Evolutionary conservation across 1,284 basidiomycete species (phyloP).

Genomic region (Ustanciosporium gigantosporum): DNA sequence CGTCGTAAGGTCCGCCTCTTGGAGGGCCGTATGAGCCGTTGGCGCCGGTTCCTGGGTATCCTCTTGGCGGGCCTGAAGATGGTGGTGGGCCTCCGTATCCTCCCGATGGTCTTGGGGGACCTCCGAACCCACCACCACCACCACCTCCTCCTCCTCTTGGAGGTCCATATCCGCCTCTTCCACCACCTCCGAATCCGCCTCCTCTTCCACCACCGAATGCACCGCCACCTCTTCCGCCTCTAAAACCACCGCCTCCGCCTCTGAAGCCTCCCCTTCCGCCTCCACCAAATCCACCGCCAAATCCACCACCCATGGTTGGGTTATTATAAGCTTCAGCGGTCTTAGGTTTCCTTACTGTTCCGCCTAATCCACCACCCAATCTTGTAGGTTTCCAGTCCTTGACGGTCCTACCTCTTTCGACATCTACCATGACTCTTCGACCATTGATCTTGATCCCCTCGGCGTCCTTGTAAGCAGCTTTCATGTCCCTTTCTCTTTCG

Average conservation of each 20-base stretch:
- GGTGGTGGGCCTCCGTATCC: constrained; percentile 23
- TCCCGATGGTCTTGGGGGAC: constrained; percentile 8
- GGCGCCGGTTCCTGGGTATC: neutral
- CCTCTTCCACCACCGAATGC: constrained; percentile 14
- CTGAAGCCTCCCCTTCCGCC: constrained; percentile 61
- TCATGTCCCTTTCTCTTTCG: constrained; percentile 96
- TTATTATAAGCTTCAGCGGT: constrained; percentile 23
- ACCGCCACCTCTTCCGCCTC: constrained; percentile 49
- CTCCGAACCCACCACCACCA: constrained; percentile 17
- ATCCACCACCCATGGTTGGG: constrained; percentile 2
- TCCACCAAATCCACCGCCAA: constrained; percentile 13
- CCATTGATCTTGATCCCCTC: constrained; percentile 94
- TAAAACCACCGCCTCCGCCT: constrained; percentile 56
- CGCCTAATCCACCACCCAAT: constrained; percentile 91
- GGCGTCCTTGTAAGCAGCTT: constrained; percentile 97
- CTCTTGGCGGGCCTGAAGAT: constrained; percentile 3
- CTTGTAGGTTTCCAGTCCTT: constrained; percentile 97
- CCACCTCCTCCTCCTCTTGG: neutral
- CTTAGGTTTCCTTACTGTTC: constrained; percentile 67
- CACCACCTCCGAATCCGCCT: neutral
- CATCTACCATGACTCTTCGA: constrained; percentile 92
- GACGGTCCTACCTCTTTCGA: constrained; percentile 95
- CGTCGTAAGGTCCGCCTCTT: constrained; percentile 11
- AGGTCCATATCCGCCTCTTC: constrained; percentile 23
- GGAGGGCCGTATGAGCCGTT: constrained; percentile 1